A percentile compares a stretch with the other conserved stretches of the same genome.
These are phyloP conservation scores for Sutorius eximius DNA, from an alignment of 1,284 basidiomycete genomes.

Conservation along the genomic window DNA sequence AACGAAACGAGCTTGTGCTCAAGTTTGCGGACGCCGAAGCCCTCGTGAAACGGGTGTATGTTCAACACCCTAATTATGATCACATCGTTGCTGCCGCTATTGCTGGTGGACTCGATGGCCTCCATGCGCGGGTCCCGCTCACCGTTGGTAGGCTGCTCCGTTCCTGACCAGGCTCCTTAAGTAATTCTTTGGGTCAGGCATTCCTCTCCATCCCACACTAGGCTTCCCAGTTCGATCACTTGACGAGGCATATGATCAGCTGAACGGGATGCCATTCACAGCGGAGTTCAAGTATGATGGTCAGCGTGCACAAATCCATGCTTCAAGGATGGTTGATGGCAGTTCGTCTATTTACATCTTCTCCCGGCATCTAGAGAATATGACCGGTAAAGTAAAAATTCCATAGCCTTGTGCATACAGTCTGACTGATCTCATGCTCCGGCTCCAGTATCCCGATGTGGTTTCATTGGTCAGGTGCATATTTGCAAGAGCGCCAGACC, in stretches of 20 bases:
- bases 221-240: constrained; percentile 86
- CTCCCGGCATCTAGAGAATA: constrained; percentile 88
- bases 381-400: constrained; percentile 75
- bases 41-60: constrained; percentile 75
- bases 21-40: constrained; percentile 59
- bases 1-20: constrained; percentile 46
- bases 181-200: constrained; percentile 44
- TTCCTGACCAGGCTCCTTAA: constrained; percentile 28
- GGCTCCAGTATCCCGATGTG: constrained; percentile 83
- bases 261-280: constrained; percentile 67
- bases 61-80: constrained; percentile 87
- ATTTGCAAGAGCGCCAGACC: constrained; percentile 42
- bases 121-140: constrained; percentile 69
- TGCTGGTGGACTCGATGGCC: constrained; percentile 57
- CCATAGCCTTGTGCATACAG: constrained; percentile 6
- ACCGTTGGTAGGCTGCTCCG: constrained; percentile 61
- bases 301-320: constrained; percentile 85
- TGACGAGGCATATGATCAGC: constrained; percentile 76
- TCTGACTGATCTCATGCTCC: constrained; percentile 20
- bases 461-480: constrained; percentile 55
- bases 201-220: constrained; percentile 70
- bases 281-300: constrained; percentile 89
- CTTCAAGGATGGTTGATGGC: constrained; percentile 45
- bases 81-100: constrained; percentile 72
- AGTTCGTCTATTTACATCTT: constrained; percentile 69